These are phyloP conservation scores for Binderoboletus segoi DNA, from an alignment of 1,284 basidiomycete species.

Conservation along the genomic window DNA sequence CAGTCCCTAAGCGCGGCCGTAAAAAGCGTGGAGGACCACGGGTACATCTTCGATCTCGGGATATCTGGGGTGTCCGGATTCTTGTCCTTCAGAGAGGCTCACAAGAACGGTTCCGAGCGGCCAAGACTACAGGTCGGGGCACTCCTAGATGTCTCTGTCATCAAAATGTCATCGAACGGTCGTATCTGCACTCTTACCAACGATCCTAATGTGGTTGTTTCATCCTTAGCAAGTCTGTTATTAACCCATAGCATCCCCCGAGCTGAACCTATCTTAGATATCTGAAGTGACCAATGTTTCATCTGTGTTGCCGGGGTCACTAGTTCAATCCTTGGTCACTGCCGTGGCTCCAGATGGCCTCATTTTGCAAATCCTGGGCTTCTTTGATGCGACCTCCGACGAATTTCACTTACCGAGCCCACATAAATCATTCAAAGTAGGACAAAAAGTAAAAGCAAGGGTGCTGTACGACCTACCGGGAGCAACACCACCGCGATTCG, in stretches of 20 bases:
- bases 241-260: conserved; percentile 12
- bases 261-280: conserved; percentile 44
- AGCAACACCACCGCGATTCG: conserved; percentile 76
- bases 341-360: conserved; percentile 79
- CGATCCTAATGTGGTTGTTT: conserved; percentile 48
- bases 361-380: conserved; percentile 90
- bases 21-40: conserved; percentile 92
- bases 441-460: conserved; percentile 87
- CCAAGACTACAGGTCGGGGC: conserved; percentile 67
- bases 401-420: conserved; percentile 69
- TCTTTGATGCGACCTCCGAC: conserved; percentile 93
- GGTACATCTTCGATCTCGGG: conserved; percentile 89
- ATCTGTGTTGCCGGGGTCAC: conserved; percentile 84
- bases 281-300: conserved; percentile 79
- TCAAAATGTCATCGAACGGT: conserved; percentile 68
- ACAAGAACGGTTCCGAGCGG: conserved; percentile 42
- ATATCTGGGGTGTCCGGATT: conserved; percentile 77
- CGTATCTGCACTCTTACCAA: conserved; percentile 67
- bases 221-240: conserved; percentile 51
- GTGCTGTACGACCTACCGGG: conserved; percentile 83
- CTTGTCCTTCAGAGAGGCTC: conserved; percentile 69
- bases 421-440: conserved; percentile 69
- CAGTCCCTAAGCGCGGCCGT: conserved; percentile 79
- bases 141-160: conserved; percentile 65
- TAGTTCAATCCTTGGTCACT: conserved; percentile 88